Evolutionary conservation across 2,329 filamentous ascomycete species (phyloP).

Genomic region (Hypoxylon sp.): DNA sequence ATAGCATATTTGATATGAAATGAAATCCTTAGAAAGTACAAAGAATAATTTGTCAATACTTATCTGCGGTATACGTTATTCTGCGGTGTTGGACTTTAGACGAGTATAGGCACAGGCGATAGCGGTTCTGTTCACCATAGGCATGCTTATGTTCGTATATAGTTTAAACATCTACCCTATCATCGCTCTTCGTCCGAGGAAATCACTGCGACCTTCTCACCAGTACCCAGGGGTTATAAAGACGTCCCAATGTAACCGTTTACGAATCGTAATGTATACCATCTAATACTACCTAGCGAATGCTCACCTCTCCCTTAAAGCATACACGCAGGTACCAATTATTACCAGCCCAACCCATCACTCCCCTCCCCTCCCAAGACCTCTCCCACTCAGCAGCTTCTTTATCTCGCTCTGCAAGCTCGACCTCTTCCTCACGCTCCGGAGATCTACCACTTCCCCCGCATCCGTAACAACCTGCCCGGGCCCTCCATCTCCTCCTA

Average conservation of each 20-base stretch:
- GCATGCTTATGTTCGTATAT: neutral
- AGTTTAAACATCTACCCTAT: neutral
- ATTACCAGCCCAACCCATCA: neutral
- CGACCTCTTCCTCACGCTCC: conserved; percentile 36
- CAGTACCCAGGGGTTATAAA: neutral
- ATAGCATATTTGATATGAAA: neutral
- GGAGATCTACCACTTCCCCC: conserved; percentile 29
- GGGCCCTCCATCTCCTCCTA: neutral
- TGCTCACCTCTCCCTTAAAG: neutral
- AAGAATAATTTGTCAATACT: too few relatives aligned
- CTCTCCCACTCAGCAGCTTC: conserved; percentile 34
- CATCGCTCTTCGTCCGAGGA: neutral
- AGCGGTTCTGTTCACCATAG: neutral
- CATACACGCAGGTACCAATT: neutral
- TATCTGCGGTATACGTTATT: too few relatives aligned
- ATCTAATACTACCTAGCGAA: conserved; percentile 13
- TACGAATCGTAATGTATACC: conserved; percentile 11
- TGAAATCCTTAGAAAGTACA: neutral
- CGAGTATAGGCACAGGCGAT: neutral
- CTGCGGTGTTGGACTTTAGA: too few relatives aligned
- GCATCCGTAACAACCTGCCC: conserved; percentile 17
- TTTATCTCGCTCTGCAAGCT: conserved; percentile 42
- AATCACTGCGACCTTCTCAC: neutral
- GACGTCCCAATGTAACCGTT: neutral
- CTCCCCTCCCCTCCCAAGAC: conserved; percentile 9